phyloP scores from a whole-genome alignment of 176 grass and related monocot species.

The Triticum urartu region DNA sequence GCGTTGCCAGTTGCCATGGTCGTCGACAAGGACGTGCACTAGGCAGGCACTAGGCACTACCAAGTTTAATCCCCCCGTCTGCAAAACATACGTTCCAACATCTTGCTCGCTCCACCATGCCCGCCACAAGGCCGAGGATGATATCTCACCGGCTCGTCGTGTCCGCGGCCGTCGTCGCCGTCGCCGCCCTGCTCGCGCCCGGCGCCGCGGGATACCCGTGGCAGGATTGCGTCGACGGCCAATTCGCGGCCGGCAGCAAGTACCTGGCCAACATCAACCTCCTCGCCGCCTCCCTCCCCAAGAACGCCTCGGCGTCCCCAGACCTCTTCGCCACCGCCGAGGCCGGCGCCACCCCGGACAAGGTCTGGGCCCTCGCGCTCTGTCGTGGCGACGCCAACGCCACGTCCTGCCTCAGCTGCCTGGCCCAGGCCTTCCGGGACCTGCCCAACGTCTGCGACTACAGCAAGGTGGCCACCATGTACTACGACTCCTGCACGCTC shows the following conservation, averaged over 20 bases:
- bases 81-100: no score
- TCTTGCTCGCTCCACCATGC: no score
- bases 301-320: conserved; percentile 6
- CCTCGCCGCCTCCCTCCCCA: conserved; percentile 13
- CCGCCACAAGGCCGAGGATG: no score
- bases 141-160: no score
- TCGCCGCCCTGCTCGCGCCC: background rate
- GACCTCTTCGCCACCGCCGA: conserved; percentile 23
- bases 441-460: conserved; percentile 1
- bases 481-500: conserved; percentile 26
- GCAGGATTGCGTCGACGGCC: background rate
- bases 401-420: conserved; percentile 2
- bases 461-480: conserved; percentile 3
- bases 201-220: background rate
- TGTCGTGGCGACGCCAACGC: no score
- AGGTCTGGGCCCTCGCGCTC: background rate
- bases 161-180: no score
- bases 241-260: conserved; percentile 30
- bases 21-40: no score
- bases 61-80: no score
- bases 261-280: conserved; percentile 38
- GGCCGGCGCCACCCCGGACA: conserved; percentile 5
- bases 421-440: conserved; percentile 5
- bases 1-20: no score
- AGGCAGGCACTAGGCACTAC: no score